These are phyloP conservation scores for Combretum micranthum DNA, from an alignment of 345 rosid genomes.

Conservation along the genomic window DNA sequence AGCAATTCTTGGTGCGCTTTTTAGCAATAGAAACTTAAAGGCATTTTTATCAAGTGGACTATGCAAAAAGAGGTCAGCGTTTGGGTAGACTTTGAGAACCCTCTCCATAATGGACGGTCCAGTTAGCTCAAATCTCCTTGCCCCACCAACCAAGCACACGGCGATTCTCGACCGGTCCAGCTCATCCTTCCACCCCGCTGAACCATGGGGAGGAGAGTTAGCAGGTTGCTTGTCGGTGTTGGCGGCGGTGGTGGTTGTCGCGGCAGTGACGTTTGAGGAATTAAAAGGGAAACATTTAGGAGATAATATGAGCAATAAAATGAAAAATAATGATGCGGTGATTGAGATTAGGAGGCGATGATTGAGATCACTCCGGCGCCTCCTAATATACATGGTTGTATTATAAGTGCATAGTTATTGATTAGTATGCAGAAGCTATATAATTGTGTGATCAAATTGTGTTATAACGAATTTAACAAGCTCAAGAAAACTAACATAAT, in stretches of 20 bases:
- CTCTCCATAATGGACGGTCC: conserved; percentile 81
- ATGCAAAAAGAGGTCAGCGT: conserved; percentile 84
- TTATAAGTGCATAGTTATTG: too few species aligned
- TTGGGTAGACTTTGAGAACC: conserved; percentile 53
- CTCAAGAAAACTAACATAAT: too few species aligned
- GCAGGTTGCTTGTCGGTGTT: conserved; percentile 6
- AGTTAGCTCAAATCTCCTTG: conserved; percentile 82
- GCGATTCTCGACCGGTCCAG: conserved; percentile 51
- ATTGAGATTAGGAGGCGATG: too few species aligned
- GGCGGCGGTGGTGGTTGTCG: conserved; percentile 19
- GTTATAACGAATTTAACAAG: too few species aligned
- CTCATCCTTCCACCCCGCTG: conserved; percentile 10
- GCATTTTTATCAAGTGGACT: conserved; percentile 62
- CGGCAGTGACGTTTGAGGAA: conserved; percentile 5
- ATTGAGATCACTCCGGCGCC: too few species aligned
- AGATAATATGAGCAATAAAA: too few species aligned
- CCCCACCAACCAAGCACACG: conserved; percentile 91
- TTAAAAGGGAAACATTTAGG: too few species aligned
- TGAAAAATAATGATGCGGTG: too few species aligned
- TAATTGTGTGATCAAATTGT: too few species aligned
- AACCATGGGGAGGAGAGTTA: conserved; percentile 5
- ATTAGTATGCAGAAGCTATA: too few species aligned
- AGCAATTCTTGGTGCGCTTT: conserved; percentile 54
- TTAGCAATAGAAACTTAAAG: conserved; percentile 60
- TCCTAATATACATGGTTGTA: too few species aligned